phyloP scores from a whole-genome alignment of 1,139 yeast genomes.

The Scheffersomyces segobiensis region DNA sequence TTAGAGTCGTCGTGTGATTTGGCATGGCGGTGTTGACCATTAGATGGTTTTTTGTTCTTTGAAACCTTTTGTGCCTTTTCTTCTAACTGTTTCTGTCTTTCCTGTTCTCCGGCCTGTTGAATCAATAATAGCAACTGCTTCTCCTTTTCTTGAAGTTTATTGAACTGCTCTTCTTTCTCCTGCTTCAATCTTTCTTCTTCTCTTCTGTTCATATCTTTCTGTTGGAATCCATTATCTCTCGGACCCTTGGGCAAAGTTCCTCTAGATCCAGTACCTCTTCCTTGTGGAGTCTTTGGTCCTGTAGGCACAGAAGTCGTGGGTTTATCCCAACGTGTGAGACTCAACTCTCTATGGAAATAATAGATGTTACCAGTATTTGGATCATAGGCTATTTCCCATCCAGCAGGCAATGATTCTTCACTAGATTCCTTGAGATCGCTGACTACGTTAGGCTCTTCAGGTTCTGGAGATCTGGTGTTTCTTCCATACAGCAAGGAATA shows the following conservation, averaged over 20 bases:
- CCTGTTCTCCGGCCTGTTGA: slow-evolving; percentile 27
- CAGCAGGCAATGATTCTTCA: slow-evolving; percentile 44
- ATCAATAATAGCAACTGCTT: slow-evolving; percentile 39
- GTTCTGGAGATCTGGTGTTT: slow-evolving; percentile 13
- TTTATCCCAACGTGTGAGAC: slow-evolving; percentile 58
- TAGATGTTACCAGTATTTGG: slow-evolving; percentile 41
- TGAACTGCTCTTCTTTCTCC: slow-evolving; percentile 34
- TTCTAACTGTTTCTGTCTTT: slow-evolving; percentile 5
- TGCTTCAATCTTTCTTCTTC: slow-evolving; percentile 37
- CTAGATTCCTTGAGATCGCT: slow-evolving; percentile 8
- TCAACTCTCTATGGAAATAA: slow-evolving; percentile 52
- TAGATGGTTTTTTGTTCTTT: slow-evolving; percentile 2
- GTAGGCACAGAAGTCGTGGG: slow-evolving; percentile 38
- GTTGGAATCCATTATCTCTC: slow-evolving; percentile 15
- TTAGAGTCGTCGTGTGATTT: not conserved
- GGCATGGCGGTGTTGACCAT: slow-evolving; percentile 1
- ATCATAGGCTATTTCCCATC: slow-evolving; percentile 56
- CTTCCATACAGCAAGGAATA: slow-evolving; percentile 31
- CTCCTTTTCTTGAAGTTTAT: slow-evolving; percentile 28
- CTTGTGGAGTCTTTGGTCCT: slow-evolving; percentile 19
- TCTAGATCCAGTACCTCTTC: slow-evolving; percentile 2
- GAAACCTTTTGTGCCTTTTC: slow-evolving; percentile 9
- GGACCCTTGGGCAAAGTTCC: slow-evolving; percentile 2
- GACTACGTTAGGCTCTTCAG: not conserved
- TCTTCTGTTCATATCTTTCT: slow-evolving; percentile 21